These are phyloP conservation scores for Pythium angustatum DNA, from an alignment of 352 stramenopile genomes.

Conservation along the genomic window DNA sequence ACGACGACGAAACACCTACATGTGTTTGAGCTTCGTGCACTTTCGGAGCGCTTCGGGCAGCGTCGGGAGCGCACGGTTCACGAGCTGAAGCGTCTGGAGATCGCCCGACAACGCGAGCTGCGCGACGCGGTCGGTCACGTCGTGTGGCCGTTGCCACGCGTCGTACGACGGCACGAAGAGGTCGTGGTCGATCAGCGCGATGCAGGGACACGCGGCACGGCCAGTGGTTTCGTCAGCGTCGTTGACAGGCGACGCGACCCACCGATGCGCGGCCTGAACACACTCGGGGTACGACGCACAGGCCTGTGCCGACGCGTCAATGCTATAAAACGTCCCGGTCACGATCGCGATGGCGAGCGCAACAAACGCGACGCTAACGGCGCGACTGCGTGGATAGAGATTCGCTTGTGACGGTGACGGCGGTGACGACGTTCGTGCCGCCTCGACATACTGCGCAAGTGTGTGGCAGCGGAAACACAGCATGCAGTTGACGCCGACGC, in stretches of 20 bases:
- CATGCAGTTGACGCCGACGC: not conserved
- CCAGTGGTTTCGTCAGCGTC: too few species aligned
- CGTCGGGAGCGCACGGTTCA: not conserved
- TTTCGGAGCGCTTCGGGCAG: not conserved
- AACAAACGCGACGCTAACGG: not conserved
- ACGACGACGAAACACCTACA: not conserved
- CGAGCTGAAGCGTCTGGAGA: slow-evolving; percentile 3
- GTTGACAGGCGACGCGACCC: too few species aligned
- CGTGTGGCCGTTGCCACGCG: not conserved
- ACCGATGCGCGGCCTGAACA: slow-evolving; percentile 1
- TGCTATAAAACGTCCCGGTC: not conserved
- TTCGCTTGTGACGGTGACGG: not conserved
- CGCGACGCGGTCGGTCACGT: not conserved
- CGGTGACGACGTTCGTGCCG: not conserved
- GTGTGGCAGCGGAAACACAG: not conserved
- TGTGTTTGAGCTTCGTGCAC: not conserved
- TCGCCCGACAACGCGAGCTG: not conserved
- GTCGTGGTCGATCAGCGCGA: slow-evolving; percentile 6
- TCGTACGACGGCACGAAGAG: not conserved
- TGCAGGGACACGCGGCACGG: not conserved
- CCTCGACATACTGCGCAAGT: not conserved
- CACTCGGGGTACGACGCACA: slow-evolving; percentile 6
- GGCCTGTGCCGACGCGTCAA: not conserved
- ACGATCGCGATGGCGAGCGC: not conserved
- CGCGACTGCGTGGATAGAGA: not conserved